Evolutionary conservation across 208 protist genomes (phyloP).

Genomic region (Trypanosomatidae sp.): DNA sequence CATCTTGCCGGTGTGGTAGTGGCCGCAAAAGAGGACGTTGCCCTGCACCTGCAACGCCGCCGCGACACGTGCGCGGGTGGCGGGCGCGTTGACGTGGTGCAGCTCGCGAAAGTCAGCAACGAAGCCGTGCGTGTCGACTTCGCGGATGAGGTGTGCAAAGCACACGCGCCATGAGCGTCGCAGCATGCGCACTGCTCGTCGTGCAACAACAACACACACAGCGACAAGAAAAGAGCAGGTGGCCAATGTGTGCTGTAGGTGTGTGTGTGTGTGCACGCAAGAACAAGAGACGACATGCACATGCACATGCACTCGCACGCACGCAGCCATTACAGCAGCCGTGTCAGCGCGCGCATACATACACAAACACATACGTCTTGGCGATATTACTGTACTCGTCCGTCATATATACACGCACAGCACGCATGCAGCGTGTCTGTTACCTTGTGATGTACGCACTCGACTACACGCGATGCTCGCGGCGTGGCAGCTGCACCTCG

Average conservation of each 20-base stretch:
- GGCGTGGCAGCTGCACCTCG: slow-evolving; percentile 48
- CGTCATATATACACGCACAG: too few species aligned
- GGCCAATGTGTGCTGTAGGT: too few species aligned
- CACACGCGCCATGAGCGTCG: background rate
- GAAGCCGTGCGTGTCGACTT: slow-evolving; percentile 68
- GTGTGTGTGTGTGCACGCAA: too few species aligned
- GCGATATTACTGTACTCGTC: too few species aligned
- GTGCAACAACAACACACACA: background rate
- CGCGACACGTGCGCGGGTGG: slow-evolving; percentile 20
- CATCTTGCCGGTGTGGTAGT: slow-evolving; percentile 68
- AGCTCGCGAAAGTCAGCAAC: slow-evolving; percentile 41
- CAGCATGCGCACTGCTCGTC: slow-evolving; percentile 6
- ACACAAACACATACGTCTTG: too few species aligned
- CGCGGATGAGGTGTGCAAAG: slow-evolving; percentile 38
- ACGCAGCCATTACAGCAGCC: too few species aligned
- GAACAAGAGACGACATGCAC: too few species aligned
- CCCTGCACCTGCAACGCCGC: slow-evolving; percentile 12
- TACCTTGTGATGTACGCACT: background rate
- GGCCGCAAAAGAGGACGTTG: slow-evolving; percentile 72
- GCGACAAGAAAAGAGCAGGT: slow-evolving; percentile 3
- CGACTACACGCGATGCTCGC: slow-evolving; percentile 32
- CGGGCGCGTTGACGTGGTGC: slow-evolving; percentile 14
- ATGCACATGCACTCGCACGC: too few species aligned
- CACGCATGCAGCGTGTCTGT: too few species aligned
- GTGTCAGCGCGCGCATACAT: too few species aligned